These are phyloP conservation scores for Alternaria hordeiaustralica DNA, from an alignment of 2,329 filamentous ascomycete species.

Conservation along the genomic window DNA sequence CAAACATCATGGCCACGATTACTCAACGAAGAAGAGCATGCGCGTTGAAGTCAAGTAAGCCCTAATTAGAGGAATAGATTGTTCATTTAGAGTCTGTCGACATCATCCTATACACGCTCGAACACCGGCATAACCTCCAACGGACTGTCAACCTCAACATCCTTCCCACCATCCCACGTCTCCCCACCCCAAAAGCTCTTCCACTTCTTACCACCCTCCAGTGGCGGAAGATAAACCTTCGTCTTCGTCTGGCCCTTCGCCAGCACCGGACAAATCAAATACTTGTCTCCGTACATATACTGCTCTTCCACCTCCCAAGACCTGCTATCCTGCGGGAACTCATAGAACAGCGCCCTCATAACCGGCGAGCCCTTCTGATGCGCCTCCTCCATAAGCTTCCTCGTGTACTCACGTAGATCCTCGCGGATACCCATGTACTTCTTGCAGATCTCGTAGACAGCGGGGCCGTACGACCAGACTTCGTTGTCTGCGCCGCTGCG, in stretches of 20 bases:
- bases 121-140: conserved; percentile 59
- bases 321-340: conserved; percentile 63
- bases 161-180: conserved; percentile 49
- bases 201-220: conserved; percentile 50
- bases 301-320: conserved; percentile 66
- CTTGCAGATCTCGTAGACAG: conserved; percentile 66
- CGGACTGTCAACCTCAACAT: conserved; percentile 53
- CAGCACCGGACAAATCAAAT: conserved; percentile 65
- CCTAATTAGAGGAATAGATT: neutral
- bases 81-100: neutral
- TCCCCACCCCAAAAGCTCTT: conserved; percentile 46
- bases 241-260: conserved; percentile 54
- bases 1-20: neutral
- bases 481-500: conserved; percentile 64
- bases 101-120: conserved; percentile 16
- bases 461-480: conserved; percentile 70
- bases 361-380: conserved; percentile 66
- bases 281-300: conserved; percentile 69
- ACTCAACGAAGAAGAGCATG: neutral
- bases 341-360: conserved; percentile 69
- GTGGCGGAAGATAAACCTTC: conserved; percentile 60
- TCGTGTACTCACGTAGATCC: conserved; percentile 63
- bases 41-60: neutral
- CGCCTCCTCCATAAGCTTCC: conserved; percentile 65
- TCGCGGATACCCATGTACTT: conserved; percentile 67